Percentiles rank a stretch among this genome's conserved stretches.
phyloP scores from a whole-genome alignment of 805 yeast species.

The Nakazawaea molendinolei region DNA sequence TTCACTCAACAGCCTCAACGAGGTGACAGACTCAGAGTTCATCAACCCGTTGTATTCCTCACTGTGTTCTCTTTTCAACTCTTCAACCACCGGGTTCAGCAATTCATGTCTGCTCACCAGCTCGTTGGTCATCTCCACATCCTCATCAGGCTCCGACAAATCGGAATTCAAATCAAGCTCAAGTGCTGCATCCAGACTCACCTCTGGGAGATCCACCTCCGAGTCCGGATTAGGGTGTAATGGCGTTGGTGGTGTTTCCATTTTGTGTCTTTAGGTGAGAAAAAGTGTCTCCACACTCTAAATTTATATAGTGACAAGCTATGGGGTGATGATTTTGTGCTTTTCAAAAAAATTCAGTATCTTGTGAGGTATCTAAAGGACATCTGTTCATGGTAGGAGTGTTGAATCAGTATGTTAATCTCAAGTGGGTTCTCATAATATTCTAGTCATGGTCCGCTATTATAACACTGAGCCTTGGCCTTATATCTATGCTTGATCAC shows the following conservation, averaged over 20 bases:
- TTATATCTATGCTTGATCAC: no score
- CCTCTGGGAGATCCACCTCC: slow-evolving; percentile 12
- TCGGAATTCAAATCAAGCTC: slow-evolving; percentile 18
- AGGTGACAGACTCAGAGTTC: slow-evolving; percentile 2
- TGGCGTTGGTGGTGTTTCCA: slow-evolving; percentile 19
- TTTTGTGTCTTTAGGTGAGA: not conserved
- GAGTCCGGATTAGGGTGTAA: slow-evolving; percentile 23
- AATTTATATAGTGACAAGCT: no score
- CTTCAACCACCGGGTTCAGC: not conserved
- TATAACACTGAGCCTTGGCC: no score
- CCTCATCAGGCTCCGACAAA: slow-evolving; percentile 14
- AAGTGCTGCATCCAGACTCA: slow-evolving; percentile 17
- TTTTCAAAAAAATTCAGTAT: no score
- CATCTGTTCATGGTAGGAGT: no score
- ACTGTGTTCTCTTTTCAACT: not conserved
- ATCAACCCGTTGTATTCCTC: not conserved
- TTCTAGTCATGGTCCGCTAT: no score
- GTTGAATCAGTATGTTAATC: no score
- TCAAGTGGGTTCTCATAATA: no score
- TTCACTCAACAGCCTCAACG: not conserved
- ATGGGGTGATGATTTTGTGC: no score
- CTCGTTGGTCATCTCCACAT: not conserved
- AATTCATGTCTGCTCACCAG: no score
- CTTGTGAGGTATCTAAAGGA: no score
- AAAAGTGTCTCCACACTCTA: no score